phyloP scores from a whole-genome alignment of 129 eudicot species.

The Scalesia atractyloides region DNA sequence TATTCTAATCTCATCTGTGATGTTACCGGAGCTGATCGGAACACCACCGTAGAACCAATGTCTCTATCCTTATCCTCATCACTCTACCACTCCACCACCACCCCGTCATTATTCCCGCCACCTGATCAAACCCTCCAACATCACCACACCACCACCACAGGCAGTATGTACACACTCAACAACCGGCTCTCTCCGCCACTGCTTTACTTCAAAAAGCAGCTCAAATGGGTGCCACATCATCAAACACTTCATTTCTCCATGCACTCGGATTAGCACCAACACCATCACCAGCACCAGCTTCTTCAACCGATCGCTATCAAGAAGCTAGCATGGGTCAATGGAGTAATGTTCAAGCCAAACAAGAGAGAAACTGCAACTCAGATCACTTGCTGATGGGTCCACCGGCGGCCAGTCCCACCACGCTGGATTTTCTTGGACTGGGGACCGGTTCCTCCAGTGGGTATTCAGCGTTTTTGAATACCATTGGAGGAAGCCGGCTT shows the following conservation, averaged over 20 bases:
- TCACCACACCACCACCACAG: too few species aligned
- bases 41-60: conserved; percentile 47
- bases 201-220: conserved; percentile 87
- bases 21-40: conserved; percentile 33
- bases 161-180: conserved; percentile 42
- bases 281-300: conserved; percentile 28
- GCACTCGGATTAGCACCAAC: conserved; percentile 62
- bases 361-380: conserved; percentile 31
- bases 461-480: conserved; percentile 52
- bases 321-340: conserved; percentile 35
- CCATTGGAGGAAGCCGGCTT: conserved; percentile 49
- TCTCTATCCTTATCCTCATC: conserved; percentile 73
- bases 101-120: conserved; percentile 50
- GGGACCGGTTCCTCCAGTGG: conserved; percentile 52
- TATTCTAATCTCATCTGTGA: conserved; percentile 44
- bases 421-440: conserved; percentile 79
- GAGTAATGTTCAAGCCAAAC: conserved; percentile 36
- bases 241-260: conserved; percentile 65
- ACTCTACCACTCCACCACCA: conserved; percentile 43
- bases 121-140: conserved; percentile 27
- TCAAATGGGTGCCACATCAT: conserved; percentile 72
- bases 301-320: conserved; percentile 35
- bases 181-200: conserved; percentile 79
- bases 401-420: conserved; percentile 49
- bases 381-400: conserved; percentile 50